Evolutionary conservation across 2,329 filamentous ascomycete genomes (phyloP), one percentile per base, ranked within the genome.

Genomic region (Microsporum canis): DNA sequence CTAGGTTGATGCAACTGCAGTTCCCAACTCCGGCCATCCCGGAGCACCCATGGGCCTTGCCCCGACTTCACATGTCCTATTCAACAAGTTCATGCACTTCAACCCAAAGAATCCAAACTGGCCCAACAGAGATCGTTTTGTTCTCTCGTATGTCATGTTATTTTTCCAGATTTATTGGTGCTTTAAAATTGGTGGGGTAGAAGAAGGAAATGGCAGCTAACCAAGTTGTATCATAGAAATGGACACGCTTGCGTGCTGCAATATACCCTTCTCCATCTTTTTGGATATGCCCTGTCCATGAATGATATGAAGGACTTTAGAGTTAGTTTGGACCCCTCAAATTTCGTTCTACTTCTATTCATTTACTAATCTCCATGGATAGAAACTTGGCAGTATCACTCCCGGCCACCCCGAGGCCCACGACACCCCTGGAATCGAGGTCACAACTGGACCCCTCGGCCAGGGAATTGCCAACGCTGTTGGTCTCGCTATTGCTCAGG

Each of bases 191-290:
- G 53, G 27, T 31, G 53, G 27, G 31, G 31, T 10, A 3, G 12
- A 36, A 7, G n/a, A n/a, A 34, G n/a, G 7, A 27, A 17, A 36
- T 36, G n/a, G 38, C 14, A 33, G 60, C 56, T 59, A 60, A 36
- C 34, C 5, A 41, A 31, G 51, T 27, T 17, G 4, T 23, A 23
- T 12, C 58, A 55, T 70, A 96, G 91, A 65, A 99, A 99, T 82
- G 94, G 94, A 70, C 94, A 99, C 80, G 94, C 88, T 71, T 99
- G 94, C 85, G 96, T 99, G 91, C 89, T 99, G 64, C 94, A 96
- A 77, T 99, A 99, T 86, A 88, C 92, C 72, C 84, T 99, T 69
- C 88, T 99, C 71, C 94, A 99, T 82, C 83, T 99, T 61, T 96
- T 91, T 78, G 94, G 94, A 76, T 99, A 95, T 77, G 84, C 79